Conservation (phyloP, 2,329 filamentous ascomycete genomes). For the Colletotrichum musicola region DNA sequence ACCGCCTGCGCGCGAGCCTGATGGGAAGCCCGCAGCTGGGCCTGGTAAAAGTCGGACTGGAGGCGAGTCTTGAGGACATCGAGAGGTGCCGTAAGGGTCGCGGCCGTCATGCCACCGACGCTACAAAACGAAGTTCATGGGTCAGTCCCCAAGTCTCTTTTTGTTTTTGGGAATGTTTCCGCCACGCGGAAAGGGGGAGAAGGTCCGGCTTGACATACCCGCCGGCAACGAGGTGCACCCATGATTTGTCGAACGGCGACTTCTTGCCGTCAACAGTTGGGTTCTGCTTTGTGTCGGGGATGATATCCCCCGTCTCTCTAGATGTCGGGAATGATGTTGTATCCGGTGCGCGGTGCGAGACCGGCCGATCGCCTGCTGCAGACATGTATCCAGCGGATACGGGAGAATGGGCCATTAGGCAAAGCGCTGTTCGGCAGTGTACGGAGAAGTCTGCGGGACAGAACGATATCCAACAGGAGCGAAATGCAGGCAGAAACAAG, state of each 20-base stretch:
- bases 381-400: conserved; percentile 45
- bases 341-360: conserved; percentile 25
- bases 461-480: not conserved
- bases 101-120: conserved; percentile 89
- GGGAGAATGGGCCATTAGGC: conserved; percentile 50
- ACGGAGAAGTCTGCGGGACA: not conserved
- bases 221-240: conserved; percentile 92
- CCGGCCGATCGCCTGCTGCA: conserved; percentile 47
- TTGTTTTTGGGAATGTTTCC: not conserved
- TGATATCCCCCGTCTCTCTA: conserved; percentile 70
- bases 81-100: conserved; percentile 92
- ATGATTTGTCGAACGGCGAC: conserved; percentile 78
- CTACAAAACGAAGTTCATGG: conserved; percentile 56
- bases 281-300: conserved; percentile 56
- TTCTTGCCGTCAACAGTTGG: conserved; percentile 48
- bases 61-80: conserved; percentile 94
- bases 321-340: conserved; percentile 52
- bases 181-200: conserved; percentile 30
- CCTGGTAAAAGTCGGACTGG: conserved; percentile 94
- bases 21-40: conserved; percentile 78
- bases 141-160: conserved; percentile 24
- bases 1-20: conserved; percentile 67
- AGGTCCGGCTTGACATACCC: conserved; percentile 68
- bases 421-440: not conserved
- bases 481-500: not conserved